Conservation (phyloP, 2,329 filamentous ascomycete species). For the Penicillium sp. region DNA sequence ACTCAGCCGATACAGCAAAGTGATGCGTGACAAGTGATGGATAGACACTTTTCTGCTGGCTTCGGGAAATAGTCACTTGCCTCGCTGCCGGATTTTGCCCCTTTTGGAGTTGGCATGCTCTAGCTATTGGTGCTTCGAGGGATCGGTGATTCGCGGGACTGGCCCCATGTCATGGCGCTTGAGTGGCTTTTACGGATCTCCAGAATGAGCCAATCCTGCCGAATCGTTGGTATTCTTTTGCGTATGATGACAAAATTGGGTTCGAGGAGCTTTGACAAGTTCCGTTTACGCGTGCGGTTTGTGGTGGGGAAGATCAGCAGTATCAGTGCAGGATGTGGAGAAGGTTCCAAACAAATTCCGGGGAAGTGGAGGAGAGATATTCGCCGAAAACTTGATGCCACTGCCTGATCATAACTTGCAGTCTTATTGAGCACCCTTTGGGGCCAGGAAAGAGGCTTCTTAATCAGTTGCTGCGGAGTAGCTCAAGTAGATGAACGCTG, state of each 20-base stretch:
- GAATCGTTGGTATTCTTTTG: neutral
- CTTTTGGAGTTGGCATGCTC: neutral
- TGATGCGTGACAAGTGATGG: neutral
- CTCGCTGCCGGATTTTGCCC: constrained; percentile 1
- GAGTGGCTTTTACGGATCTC: neutral
- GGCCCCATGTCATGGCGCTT: constrained; percentile 4
- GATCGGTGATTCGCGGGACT: neutral
- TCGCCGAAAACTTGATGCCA: neutral
- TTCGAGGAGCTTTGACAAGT: neutral
- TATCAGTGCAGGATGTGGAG: constrained; percentile 16
- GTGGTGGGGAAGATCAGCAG: constrained; percentile 23
- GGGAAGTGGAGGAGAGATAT: neutral
- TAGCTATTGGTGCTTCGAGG: neutral
- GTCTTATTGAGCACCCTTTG: neutral
- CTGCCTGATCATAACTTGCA: neutral
- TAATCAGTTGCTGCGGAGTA: neutral
- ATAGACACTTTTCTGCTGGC: neutral
- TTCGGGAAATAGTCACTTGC: neutral
- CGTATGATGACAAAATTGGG: neutral
- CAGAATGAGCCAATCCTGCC: neutral
- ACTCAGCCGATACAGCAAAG: neutral
- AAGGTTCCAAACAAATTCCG: constrained; percentile 5
- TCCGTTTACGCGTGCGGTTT: neutral
- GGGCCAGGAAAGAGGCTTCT: neutral
- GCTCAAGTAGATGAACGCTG: neutral